A percentile compares a stretch with the other conserved stretches of the same genome.
These are phyloP conservation scores for Tylopilus rubrobrunneus DNA, from an alignment of 768 basidiomycete species.

Conservation along the genomic window DNA sequence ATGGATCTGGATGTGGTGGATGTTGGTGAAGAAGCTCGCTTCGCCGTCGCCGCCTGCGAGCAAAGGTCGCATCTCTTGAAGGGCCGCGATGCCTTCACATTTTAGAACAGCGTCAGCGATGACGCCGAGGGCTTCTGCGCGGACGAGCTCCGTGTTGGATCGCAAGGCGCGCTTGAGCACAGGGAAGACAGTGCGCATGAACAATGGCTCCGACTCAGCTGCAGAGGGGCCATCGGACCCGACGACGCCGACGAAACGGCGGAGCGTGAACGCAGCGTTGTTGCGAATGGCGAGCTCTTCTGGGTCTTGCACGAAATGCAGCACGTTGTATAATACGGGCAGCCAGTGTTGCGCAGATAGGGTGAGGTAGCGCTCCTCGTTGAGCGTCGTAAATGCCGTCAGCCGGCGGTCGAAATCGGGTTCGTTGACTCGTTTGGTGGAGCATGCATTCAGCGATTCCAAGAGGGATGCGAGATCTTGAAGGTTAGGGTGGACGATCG, in stretches of 20 bases:
- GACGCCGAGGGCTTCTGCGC: constrained; percentile 77
- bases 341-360: constrained; percentile 67
- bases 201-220: constrained; percentile 47
- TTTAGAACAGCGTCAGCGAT: constrained; percentile 69
- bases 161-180: constrained; percentile 76
- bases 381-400: constrained; percentile 67
- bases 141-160: constrained; percentile 81
- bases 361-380: constrained; percentile 54
- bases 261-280: constrained; percentile 72
- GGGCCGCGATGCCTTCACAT: constrained; percentile 51
- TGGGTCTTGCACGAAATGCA: constrained; percentile 85
- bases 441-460: constrained; percentile 80
- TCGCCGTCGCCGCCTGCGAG: constrained; percentile 89
- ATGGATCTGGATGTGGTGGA: constrained; percentile 90
- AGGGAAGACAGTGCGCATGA: constrained; percentile 66
- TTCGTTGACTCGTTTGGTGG: constrained; percentile 77
- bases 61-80: constrained; percentile 79
- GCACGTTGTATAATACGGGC: constrained; percentile 76
- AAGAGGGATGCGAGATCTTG: constrained; percentile 50
- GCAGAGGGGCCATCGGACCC: constrained; percentile 32
- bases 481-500: constrained; percentile 39
- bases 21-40: constrained; percentile 95
- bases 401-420: constrained; percentile 90
- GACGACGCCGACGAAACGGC: constrained; percentile 67
- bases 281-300: constrained; percentile 83